Percentiles rank a stretch among this genome's conserved stretches.
Evolutionary conservation across 371 early-diverging fungal species (phyloP).

Genomic region (Mortierella sp.): DNA sequence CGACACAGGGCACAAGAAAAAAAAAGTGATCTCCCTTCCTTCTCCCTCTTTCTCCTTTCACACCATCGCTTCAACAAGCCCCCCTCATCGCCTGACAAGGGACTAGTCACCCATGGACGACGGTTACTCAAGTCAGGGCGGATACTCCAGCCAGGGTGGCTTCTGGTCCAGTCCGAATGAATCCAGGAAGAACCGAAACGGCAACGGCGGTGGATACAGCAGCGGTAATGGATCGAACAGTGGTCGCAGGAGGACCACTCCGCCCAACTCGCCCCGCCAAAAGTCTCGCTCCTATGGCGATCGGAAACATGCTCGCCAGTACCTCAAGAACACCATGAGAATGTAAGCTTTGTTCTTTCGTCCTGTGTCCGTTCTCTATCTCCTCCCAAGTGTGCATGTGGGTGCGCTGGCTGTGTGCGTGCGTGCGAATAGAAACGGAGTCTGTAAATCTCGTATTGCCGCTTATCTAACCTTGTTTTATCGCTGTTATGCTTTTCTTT

Average conservation of each 20-base stretch:
- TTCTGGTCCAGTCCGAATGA: conserved; percentile 48
- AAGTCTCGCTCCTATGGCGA: conserved; percentile 48
- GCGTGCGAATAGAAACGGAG: background rate
- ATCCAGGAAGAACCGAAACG: conserved; percentile 1
- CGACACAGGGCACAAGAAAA: background rate
- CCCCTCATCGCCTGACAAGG: conserved; percentile 17
- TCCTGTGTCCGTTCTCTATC: background rate
- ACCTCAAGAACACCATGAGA: conserved; percentile 50
- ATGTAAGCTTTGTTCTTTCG: conserved; percentile 33
- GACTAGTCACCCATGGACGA: conserved; percentile 50
- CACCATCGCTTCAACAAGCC: background rate
- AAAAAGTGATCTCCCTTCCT: background rate
- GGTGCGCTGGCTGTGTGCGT: background rate
- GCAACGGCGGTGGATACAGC: conserved; percentile 8
- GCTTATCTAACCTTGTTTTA: background rate
- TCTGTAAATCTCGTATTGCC: background rate
- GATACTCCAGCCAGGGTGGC: conserved; percentile 46
- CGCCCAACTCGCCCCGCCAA: conserved; percentile 39
- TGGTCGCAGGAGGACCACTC: conserved; percentile 37
- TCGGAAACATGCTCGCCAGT: conserved; percentile 51
- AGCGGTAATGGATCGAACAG: conserved; percentile 41
- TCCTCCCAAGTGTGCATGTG: background rate
- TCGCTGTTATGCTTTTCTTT: conserved; percentile 14
- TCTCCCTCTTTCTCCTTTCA: background rate
- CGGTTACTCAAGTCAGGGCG: conserved; percentile 53